Evolutionary conservation across 768 basidiomycete species (phyloP), one percentile per base, ranked within the genome.

Genomic region (Phylloporus arenicola): DNA sequence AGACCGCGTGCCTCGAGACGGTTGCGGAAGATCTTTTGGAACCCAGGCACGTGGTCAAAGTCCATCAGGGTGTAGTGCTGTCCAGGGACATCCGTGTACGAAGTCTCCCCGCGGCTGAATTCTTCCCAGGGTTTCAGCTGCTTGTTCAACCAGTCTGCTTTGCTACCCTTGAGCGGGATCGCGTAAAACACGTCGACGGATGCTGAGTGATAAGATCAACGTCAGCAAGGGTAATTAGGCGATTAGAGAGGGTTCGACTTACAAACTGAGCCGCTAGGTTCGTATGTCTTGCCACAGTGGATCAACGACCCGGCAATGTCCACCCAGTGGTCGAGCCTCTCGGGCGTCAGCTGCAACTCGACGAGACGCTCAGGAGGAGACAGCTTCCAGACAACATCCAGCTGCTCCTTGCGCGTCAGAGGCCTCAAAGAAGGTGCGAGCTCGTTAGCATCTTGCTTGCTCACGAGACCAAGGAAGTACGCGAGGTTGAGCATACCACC

Each of bases 401-500:
- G 63, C 29, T 65, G 64, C 30, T 67, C 61, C 48, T 52, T 45
- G 17, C 61, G 61, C 4, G 59, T 58, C 40, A 67, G 43, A 0
- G 57, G 50, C 44, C 54, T 54, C 55, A 67, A 38, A n/a, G 59
- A 17, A 0, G 61, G 64, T 0, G 55, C 54, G 29, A 65, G 63
- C 11, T 57, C 57, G n/a, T 51, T 45, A 16, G 63, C 61, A n/a
- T 60, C 58, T 14, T 67, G 56, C 57, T 67, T 65, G 54, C 40
- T 57, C 27, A 63, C 45, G 30, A 75, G 68, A 33, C 66, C 62
- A 13, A 75, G 65, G 66, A 75, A 74, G 60, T 72, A 68, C 46
- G 68, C 62, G 24, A 75, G 62, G 56, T 73, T 75, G 48, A 75
- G 59, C 54, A 75, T 61, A 47, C 70, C 70, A 16, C 72, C 67